phyloP scores from a whole-genome alignment of 768 basidiomycete genomes.

The Pisolithus sp. region DNA sequence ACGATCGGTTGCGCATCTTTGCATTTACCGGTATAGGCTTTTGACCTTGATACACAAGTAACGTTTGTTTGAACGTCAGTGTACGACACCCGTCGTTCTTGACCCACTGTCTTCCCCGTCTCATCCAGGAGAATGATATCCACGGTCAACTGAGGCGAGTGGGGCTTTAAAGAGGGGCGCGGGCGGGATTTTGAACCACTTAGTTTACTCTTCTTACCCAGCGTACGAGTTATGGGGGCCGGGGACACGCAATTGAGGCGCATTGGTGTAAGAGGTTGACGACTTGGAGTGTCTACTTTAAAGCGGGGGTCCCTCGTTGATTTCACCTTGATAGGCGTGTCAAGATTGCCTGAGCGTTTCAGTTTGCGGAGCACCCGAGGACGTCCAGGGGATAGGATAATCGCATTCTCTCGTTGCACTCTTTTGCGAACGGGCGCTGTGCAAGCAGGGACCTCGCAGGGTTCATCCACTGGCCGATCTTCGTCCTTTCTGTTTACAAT shows the following conservation, averaged over 20 bases:
- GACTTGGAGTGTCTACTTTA: conserved; percentile 18
- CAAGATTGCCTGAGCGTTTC: conserved; percentile 20
- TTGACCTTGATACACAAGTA: conserved; percentile 2
- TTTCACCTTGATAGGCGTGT: conserved; percentile 17
- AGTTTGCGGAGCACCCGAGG: conserved; percentile 8
- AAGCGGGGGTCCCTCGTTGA: conserved; percentile 12
- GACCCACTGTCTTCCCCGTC: conserved; percentile 47
- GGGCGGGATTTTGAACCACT: conserved; percentile 7
- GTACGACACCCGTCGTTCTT: conserved; percentile 55
- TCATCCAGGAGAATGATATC: conserved; percentile 66
- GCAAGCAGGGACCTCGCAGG: conserved; percentile 32
- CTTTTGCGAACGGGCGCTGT: conserved; percentile 23
- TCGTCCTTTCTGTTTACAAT: conserved; percentile 39
- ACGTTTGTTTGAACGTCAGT: conserved; percentile 36
- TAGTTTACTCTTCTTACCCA: conserved; percentile 16
- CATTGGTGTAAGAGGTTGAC: conserved; percentile 37
- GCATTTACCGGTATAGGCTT: conserved; percentile 4
- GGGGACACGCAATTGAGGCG: conserved; percentile 36
- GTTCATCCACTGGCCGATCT: conserved; percentile 22
- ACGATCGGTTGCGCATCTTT: conserved; percentile 11
- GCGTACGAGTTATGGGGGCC: conserved; percentile 21
- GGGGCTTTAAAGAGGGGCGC: conserved; percentile 30
- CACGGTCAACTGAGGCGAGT: conserved; percentile 48
- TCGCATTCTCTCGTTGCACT: conserved; percentile 18
- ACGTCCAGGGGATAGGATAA: conserved; percentile 18